Conservation (phyloP, 1,284 basidiomycete species). For the Baeospora myosura region DNA sequence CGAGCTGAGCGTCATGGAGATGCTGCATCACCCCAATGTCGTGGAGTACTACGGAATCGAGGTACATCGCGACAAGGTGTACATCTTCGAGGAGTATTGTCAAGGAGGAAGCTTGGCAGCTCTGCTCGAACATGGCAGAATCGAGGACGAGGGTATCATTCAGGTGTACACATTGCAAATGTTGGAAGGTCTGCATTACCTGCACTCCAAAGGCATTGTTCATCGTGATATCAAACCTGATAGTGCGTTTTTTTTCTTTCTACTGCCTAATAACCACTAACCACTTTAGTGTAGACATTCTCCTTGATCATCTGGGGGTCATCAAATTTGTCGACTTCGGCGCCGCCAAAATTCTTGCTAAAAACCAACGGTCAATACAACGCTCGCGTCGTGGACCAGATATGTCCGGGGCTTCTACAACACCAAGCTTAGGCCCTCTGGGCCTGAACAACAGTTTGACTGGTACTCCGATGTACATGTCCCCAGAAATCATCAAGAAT, state of each 20-base stretch:
- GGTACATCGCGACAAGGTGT: conserved; percentile 97
- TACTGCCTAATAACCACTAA: conserved; percentile 13
- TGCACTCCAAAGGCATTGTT: conserved; percentile 89
- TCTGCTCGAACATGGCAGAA: conserved; percentile 87
- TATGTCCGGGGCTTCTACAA: conserved; percentile 14
- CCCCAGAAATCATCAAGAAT: conserved; percentile 96
- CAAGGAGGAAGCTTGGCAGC: conserved; percentile 91
- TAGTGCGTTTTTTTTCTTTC: conserved; percentile 54
- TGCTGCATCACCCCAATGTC: conserved; percentile 96
- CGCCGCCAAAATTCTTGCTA: conserved; percentile 94
- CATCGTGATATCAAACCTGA: conserved; percentile 99
- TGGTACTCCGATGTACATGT: conserved; percentile 99
- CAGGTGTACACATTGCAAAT: conserved; percentile 97
- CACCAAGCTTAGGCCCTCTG: conserved; percentile 30
- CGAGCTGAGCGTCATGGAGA: conserved; percentile 97
- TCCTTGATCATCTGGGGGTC: conserved; percentile 88
- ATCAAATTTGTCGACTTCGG: conserved; percentile 99
- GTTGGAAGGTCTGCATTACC: conserved; percentile 89
- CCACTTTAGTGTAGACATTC: conserved; percentile 61
- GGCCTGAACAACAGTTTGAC: conserved; percentile 82
- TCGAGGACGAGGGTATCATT: conserved; percentile 95
- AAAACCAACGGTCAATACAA: conserved; percentile 85
- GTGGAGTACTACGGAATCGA: conserved; percentile 99
- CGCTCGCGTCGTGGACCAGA: conserved; percentile 55
- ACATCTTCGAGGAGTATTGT: conserved; percentile 99